These are phyloP conservation scores for Boletus smithii DNA, from an alignment of 1,284 basidiomycete species.

Conservation along the genomic window DNA sequence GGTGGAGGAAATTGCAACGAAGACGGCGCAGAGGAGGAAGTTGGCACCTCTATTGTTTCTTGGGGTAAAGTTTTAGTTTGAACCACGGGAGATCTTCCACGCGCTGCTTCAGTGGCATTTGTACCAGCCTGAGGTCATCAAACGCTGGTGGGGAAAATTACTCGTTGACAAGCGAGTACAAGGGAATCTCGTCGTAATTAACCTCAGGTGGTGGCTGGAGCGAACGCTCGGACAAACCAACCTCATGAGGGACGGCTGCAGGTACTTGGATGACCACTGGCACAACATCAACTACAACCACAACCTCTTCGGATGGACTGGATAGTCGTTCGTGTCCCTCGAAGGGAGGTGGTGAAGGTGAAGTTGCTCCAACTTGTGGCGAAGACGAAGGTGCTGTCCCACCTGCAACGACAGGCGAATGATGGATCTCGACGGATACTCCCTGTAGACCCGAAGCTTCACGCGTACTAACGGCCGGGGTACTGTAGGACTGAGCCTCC, in stretches of 20 bases:
- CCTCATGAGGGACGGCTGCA: too few species aligned
- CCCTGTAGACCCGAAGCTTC: not conserved
- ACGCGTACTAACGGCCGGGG: not conserved
- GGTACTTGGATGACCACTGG: not conserved
- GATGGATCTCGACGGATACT: not conserved
- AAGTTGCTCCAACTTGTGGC: too few species aligned
- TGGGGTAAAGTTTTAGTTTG: not conserved
- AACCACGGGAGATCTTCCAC: not conserved
- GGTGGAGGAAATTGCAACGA: not conserved
- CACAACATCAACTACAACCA: not conserved
- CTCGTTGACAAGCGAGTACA: slow-evolving; percentile 26
- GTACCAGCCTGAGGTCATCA: slow-evolving; percentile 15
- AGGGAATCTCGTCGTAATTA: slow-evolving; percentile 23
- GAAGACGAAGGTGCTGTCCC: too few species aligned
- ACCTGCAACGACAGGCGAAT: not conserved
- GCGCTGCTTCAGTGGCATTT: not conserved
- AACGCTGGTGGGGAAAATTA: too few species aligned
- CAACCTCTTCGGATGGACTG: not conserved
- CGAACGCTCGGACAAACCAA: not conserved
- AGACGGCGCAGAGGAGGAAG: not conserved
- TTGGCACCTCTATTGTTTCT: not conserved
- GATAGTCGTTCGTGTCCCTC: too few species aligned
- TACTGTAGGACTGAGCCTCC: not conserved
- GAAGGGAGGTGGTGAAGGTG: too few species aligned
- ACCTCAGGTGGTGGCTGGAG: slow-evolving; percentile 4